Percentiles rank a stretch among this genome's conserved stretches.
phyloP scores from a whole-genome alignment of 768 basidiomycete species.

The Termitomyces sp. region DNA sequence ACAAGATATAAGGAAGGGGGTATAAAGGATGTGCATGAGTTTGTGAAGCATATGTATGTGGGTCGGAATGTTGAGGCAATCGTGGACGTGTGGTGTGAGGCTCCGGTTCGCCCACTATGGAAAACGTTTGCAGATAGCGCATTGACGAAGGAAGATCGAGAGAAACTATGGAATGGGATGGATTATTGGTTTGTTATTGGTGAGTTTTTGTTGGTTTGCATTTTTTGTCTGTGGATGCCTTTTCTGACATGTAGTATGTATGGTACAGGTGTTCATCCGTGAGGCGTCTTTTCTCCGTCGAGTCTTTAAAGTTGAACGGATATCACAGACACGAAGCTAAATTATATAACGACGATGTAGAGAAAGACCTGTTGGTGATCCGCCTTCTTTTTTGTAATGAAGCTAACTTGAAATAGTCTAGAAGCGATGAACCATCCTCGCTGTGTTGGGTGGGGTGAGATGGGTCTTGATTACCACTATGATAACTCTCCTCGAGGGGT shows the following conservation, averaged over 20 bases:
- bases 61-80: constrained; percentile 59
- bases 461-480: constrained; percentile 85
- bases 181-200: constrained; percentile 87
- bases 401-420: constrained; percentile 37
- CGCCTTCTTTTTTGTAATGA: neutral
- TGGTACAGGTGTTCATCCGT: constrained; percentile 71
- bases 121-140: constrained; percentile 74
- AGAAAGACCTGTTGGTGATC: constrained; percentile 54
- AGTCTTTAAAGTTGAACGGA: neutral
- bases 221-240: neutral
- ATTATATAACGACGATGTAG: constrained; percentile 63
- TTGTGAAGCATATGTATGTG: constrained; percentile 59
- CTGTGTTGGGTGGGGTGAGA: constrained; percentile 88
- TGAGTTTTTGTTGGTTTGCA: constrained; percentile 30
- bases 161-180: constrained; percentile 58
- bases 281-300: constrained; percentile 22
- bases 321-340: constrained; percentile 64
- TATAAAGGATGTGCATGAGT: constrained; percentile 59
- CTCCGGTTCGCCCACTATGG: constrained; percentile 63
- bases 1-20: constrained; percentile 57
- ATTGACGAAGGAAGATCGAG: constrained; percentile 43
- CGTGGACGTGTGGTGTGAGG: constrained; percentile 90
- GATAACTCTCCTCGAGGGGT: constrained; percentile 68
- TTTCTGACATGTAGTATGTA: constrained; percentile 9
- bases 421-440: constrained; percentile 78